Conservation (phyloP, 1,284 basidiomycete genomes). For the Moesziomyces sp. region DNA sequence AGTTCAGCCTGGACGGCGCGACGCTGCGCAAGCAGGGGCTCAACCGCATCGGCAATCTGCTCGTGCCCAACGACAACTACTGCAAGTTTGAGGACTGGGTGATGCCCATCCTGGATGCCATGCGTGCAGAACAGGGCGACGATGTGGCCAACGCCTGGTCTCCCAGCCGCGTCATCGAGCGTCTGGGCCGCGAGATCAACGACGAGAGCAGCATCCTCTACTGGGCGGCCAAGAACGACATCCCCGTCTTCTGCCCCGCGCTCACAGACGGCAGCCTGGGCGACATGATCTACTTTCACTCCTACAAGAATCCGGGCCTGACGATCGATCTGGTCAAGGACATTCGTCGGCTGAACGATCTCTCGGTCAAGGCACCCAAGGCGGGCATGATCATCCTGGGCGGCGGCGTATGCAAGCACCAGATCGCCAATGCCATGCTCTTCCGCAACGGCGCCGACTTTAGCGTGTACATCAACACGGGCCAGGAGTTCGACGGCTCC, state of each 20-base stretch:
- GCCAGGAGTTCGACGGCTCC: slow-evolving; percentile 98
- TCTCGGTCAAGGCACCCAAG: slow-evolving; percentile 85
- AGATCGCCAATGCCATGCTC: slow-evolving; percentile 99
- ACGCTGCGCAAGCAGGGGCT: slow-evolving; percentile 84
- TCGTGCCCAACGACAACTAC: slow-evolving; percentile 98
- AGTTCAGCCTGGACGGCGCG: slow-evolving; percentile 88
- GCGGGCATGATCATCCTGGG: slow-evolving; percentile 99
- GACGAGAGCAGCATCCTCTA: slow-evolving; percentile 94
- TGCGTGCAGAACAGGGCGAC: slow-evolving; percentile 90
- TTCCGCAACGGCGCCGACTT: slow-evolving; percentile 98
- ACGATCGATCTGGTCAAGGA: slow-evolving; percentile 93
- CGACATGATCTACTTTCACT: slow-evolving; percentile 99
- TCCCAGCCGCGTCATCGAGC: slow-evolving; percentile 89
- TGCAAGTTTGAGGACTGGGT: slow-evolving; percentile 99
- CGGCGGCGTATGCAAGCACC: slow-evolving; percentile 98
- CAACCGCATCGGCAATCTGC: slow-evolving; percentile 97
- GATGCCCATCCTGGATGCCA: slow-evolving; percentile 87
- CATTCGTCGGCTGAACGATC: slow-evolving; percentile 90
- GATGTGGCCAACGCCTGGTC: slow-evolving; percentile 77
- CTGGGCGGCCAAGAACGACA: slow-evolving; percentile 96
- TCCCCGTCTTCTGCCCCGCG: slow-evolving; percentile 98
- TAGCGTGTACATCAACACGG: slow-evolving; percentile 97
- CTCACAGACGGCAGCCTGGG: slow-evolving; percentile 97
- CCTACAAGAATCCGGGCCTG: slow-evolving; percentile 79
- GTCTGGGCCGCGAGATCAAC: slow-evolving; percentile 94